These are phyloP conservation scores for Mytilinidion resinicola DNA, from an alignment of 495 filamentous ascomycete genomes.

Conservation along the genomic window DNA sequence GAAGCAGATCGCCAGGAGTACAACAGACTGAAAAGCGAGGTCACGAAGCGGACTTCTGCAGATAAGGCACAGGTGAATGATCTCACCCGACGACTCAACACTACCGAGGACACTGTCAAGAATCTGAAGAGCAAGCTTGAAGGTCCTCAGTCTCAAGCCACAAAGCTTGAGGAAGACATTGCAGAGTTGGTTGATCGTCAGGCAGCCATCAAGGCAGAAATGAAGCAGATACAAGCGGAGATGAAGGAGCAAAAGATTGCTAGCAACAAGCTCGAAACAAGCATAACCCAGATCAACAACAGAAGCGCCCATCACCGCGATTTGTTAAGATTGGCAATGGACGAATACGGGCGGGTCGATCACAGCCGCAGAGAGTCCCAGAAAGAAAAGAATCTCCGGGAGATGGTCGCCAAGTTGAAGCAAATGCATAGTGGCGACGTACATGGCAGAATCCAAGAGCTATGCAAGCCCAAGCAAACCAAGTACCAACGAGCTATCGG, in stretches of 20 bases:
- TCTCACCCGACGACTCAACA: conserved; percentile 75
- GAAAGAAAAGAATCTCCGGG: conserved; percentile 66
- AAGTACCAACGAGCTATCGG: conserved; percentile 90
- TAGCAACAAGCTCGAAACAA: conserved; percentile 58
- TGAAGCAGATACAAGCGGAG: conserved; percentile 63
- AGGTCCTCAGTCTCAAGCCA: conserved; percentile 60
- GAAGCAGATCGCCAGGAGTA: conserved; percentile 87
- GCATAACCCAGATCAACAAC: too few species aligned
- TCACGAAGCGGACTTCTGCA: conserved; percentile 72
- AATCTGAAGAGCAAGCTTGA: conserved; percentile 84
- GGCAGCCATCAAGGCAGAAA: conserved; percentile 48
- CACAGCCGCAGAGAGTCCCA: conserved; percentile 77
- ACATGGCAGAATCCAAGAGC: conserved; percentile 79
- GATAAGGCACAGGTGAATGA: conserved; percentile 81
- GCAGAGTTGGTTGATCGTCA: conserved; percentile 61
- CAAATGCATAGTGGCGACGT: conserved; percentile 81
- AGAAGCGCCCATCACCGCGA: too few species aligned
- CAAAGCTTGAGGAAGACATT: conserved; percentile 68
- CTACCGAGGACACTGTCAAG: conserved; percentile 80
- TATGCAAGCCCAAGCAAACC: conserved; percentile 93
- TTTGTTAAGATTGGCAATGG: too few species aligned
- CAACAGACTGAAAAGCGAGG: conserved; percentile 75
- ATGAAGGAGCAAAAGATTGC: conserved; percentile 89
- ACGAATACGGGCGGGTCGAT: conserved; percentile 45
- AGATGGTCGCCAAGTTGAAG: conserved; percentile 77